Evolutionary conservation across 306 rosid species (phyloP).

Genomic region (Malus orientalis): DNA sequence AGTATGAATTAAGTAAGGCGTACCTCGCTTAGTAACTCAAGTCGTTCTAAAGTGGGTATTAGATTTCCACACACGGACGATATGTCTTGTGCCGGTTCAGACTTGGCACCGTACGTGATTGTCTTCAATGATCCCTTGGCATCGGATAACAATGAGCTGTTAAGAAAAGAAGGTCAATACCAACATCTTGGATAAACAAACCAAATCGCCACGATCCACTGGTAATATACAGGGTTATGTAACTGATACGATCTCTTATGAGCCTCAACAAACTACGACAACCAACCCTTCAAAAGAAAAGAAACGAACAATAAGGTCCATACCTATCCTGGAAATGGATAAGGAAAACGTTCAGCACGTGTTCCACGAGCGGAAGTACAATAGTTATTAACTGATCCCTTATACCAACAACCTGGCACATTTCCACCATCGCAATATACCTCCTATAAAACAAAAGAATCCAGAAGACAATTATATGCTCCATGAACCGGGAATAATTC

Average conservation of each 20-base stretch:
- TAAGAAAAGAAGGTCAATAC: slow-evolving; percentile 4
- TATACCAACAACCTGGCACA: slow-evolving; percentile 80
- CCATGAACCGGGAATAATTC: not conserved
- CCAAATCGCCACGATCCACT: not conserved
- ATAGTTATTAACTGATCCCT: slow-evolving; percentile 62
- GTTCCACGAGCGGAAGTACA: slow-evolving; percentile 69
- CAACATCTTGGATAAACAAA: not conserved
- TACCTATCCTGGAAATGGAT: slow-evolving; percentile 83
- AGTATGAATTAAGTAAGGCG: not conserved
- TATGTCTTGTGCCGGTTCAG: slow-evolving; percentile 44
- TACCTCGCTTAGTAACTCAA: slow-evolving; percentile 81
- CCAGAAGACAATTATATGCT: not conserved
- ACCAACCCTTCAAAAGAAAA: not conserved
- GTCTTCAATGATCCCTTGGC: slow-evolving; percentile 31
- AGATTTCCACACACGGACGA: slow-evolving; percentile 50
- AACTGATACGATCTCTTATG: not conserved
- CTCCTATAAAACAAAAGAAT: slow-evolving; percentile 49
- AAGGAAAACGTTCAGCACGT: slow-evolving; percentile 65
- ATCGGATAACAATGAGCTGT: slow-evolving; percentile 45
- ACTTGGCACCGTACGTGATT: slow-evolving; percentile 40
- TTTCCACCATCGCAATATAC: slow-evolving; percentile 82
- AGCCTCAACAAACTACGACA: not conserved
- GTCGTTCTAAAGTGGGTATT: slow-evolving; percentile 73
- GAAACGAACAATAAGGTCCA: not conserved
- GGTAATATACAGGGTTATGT: not conserved